phyloP scores from a whole-genome alignment of 208 protist genomes.

The Acanthamoeba royreba region DNA sequence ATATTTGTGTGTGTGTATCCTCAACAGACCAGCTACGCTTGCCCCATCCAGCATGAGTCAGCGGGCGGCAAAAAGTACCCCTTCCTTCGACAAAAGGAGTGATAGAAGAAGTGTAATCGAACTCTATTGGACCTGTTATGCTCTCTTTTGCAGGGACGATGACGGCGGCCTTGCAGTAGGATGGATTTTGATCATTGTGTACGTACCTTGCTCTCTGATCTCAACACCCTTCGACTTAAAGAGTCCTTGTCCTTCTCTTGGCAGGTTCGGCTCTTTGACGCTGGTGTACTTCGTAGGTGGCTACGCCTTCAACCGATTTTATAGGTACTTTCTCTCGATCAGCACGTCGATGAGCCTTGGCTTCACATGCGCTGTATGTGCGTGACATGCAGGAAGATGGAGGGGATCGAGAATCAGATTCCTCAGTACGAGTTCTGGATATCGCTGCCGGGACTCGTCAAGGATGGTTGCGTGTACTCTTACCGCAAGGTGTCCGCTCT shows the following conservation, averaged over 20 bases:
- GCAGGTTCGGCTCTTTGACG: background rate
- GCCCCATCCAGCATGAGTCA: background rate
- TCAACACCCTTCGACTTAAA: background rate
- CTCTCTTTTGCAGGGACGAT: background rate
- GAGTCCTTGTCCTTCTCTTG: background rate
- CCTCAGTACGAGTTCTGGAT: background rate
- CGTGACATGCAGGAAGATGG: background rate
- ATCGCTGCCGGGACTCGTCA: slow-evolving; percentile 25
- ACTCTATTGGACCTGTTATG: no score
- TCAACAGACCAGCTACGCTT: no score
- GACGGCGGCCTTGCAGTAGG: background rate
- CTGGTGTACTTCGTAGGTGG: background rate
- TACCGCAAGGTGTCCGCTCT: background rate
- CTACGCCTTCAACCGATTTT: slow-evolving; percentile 11
- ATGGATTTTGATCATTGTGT: slow-evolving; percentile 43
- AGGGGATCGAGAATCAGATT: background rate
- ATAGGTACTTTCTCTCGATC: background rate
- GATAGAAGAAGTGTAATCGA: no score
- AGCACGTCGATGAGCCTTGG: background rate
- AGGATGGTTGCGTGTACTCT: slow-evolving; percentile 8
- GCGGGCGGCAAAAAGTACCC: no score
- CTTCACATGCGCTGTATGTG: background rate
- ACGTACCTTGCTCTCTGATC: background rate
- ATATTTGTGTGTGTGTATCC: no score
- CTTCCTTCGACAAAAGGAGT: no score